phyloP scores from a whole-genome alignment of 768 basidiomycete species.

The Boletales sp. region DNA sequence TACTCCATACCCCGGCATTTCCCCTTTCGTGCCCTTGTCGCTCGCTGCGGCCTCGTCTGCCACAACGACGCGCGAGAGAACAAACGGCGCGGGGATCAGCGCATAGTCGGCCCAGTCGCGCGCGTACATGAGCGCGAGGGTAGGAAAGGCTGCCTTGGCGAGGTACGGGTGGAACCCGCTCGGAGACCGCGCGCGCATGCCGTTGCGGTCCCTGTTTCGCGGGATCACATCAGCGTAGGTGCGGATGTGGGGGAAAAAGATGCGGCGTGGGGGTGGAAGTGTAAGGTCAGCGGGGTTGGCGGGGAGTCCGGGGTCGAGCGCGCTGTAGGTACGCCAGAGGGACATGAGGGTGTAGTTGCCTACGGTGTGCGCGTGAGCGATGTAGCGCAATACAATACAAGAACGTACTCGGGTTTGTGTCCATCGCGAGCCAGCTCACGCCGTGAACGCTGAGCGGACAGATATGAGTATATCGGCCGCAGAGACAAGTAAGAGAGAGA shows the following conservation, averaged over 20 bases:
- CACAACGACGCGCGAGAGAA: conserved; percentile 74
- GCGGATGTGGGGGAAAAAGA: conserved; percentile 69
- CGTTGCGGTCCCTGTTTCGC: conserved; percentile 9
- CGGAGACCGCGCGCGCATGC: conserved; percentile 43
- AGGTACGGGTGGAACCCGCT: conserved; percentile 71
- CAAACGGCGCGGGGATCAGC: conserved; percentile 62
- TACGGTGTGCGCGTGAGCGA: conserved; percentile 4
- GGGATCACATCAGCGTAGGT: conserved; percentile 47
- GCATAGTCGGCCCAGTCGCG: conserved; percentile 80
- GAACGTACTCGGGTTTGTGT: conserved; percentile 47
- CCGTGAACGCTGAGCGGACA: conserved; percentile 51
- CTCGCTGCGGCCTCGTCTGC: conserved; percentile 69
- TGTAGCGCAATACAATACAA: not conserved
- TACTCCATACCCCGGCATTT: conserved; percentile 32
- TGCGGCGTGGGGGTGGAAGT: conserved; percentile 65
- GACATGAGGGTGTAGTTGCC: conserved; percentile 74
- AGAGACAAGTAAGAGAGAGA: conserved; percentile 15
- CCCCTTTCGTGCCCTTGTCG: conserved; percentile 24
- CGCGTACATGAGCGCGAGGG: conserved; percentile 58
- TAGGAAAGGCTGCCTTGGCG: conserved; percentile 73
- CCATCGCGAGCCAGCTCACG: conserved; percentile 64
- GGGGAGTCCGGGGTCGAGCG: conserved; percentile 49
- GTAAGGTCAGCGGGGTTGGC: conserved; percentile 49
- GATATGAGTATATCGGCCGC: not conserved
- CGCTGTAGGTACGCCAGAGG: conserved; percentile 73